Evolutionary conservation across 768 basidiomycete species (phyloP), one percentile per base, ranked within the genome.

Genomic region (Dendrothele bispora): DNA sequence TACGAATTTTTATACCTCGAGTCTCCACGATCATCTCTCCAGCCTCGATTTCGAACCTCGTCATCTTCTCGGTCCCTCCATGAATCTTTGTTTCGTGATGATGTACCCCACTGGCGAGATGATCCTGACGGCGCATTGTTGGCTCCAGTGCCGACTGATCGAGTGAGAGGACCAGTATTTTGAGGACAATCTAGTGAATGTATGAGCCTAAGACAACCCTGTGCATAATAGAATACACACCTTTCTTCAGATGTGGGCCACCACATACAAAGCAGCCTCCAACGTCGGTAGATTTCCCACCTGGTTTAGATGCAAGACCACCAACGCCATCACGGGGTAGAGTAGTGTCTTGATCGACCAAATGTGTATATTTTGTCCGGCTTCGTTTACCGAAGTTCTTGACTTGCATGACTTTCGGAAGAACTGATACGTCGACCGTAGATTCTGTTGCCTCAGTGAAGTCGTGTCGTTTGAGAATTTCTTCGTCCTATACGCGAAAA

Each of bases 381-480:
- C 90, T 83, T 51, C 91, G 84, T 67, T 93, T 94, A 38, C 92
- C 91, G 60, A 95, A 98, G 70, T 98, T 86, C 66, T 84, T 86
- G 60, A 95, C 91, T 69, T 98, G 97, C 95, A 98, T 95, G 48
- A 97, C 88, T 69, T 91, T 82, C 7, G 97, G 97, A 25, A 99
- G 75, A 54, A 91, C 53, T 1, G 91, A 86, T 28, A 98, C 80
- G 60, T 98, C 95, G 49, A 95, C 62, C 0, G 91, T 88, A 18
- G 89, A 91, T 61, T 86, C 85, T 2, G 93, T 95, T 14, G 91
- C 88, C 61, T 91, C 91, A 0, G 92, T 94, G 62, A 73, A 98
- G 66, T 98, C 93, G 61, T 82, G 90, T 55, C 78, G 72, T 58
- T 75, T 74, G 55, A 98, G 82, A 52, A 98, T 82, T 41, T 95